These are phyloP conservation scores for Selenicereus undatus DNA, from an alignment of 148 eudicot genomes.

Conservation along the genomic window DNA sequence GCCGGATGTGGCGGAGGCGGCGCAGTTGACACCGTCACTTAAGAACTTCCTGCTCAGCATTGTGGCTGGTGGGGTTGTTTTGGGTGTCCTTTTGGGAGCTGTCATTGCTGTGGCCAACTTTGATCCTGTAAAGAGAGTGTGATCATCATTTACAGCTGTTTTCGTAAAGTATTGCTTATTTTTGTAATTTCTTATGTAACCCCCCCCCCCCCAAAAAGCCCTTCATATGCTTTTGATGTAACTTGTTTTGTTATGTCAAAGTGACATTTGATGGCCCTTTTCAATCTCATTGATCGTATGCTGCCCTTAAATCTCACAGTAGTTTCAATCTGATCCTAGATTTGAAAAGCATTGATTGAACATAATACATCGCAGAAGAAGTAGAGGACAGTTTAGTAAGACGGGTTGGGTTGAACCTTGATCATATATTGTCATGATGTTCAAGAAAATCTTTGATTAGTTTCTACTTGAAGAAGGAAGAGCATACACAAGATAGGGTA, in stretches of 20 bases:
- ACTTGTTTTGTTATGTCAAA: conserved; percentile 25
- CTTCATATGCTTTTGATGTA: conserved; percentile 25
- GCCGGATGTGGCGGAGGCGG: conserved; percentile 56
- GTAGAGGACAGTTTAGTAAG: too few species aligned
- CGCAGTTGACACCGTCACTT: conserved; percentile 41
- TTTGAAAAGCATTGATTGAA: too few species aligned
- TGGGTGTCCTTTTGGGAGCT: conserved; percentile 42
- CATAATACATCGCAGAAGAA: too few species aligned
- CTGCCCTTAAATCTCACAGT: neutral
- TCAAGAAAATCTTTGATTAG: too few species aligned
- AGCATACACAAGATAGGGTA: too few species aligned
- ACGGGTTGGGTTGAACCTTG: too few species aligned
- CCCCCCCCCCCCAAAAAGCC: neutral
- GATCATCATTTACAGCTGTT: neutral
- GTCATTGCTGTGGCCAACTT: conserved; percentile 58
- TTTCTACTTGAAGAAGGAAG: too few species aligned
- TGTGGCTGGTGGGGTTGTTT: conserved; percentile 52
- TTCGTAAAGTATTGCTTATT: neutral
- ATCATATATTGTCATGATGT: too few species aligned
- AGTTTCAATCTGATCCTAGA: too few species aligned
- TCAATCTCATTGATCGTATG: conserved; percentile 2
- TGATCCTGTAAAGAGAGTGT: conserved; percentile 53
- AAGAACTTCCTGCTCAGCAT: conserved; percentile 61
- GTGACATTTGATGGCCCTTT: conserved; percentile 15
- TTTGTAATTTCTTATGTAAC: neutral